Evolutionary conservation across 306 rosid genomes (phyloP).

Genomic region (Astragalus membranaceus): DNA sequence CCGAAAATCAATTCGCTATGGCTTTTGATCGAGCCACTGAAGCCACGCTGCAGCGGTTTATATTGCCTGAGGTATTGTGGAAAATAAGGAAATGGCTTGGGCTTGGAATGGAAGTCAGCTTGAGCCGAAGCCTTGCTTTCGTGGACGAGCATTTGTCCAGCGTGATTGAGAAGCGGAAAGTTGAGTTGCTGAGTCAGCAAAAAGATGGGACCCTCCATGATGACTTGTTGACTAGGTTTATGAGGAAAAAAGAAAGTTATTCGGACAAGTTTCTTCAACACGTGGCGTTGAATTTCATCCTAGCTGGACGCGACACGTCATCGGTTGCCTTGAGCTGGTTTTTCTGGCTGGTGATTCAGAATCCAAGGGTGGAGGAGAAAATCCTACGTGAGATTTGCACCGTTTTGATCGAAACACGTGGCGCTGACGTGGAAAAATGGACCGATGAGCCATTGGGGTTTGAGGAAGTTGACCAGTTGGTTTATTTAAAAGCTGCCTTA

Average conservation of each 20-base stretch:
- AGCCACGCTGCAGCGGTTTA: slow-evolving; percentile 77
- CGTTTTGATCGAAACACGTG: slow-evolving; percentile 68
- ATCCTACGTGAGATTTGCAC: slow-evolving; percentile 51
- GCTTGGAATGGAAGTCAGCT: slow-evolving; percentile 78
- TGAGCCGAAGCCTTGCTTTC: slow-evolving; percentile 72
- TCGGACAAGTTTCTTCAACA: slow-evolving; percentile 63
- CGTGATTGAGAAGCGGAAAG: slow-evolving; percentile 72
- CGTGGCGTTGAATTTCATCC: slow-evolving; percentile 87
- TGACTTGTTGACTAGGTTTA: slow-evolving; percentile 74
- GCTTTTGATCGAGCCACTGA: slow-evolving; percentile 89
- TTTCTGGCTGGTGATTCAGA: slow-evolving; percentile 64
- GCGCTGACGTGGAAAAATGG: slow-evolving; percentile 37
- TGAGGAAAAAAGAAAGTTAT: slow-evolving; percentile 78
- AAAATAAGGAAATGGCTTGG: slow-evolving; percentile 76
- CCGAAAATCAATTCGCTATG: slow-evolving; percentile 52
- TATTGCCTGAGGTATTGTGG: slow-evolving; percentile 72
- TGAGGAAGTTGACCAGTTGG: slow-evolving; percentile 76
- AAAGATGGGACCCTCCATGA: slow-evolving; percentile 64
- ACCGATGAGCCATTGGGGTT: slow-evolving; percentile 57
- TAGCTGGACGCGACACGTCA: slow-evolving; percentile 97
- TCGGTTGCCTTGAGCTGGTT: slow-evolving; percentile 79
- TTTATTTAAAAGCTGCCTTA: slow-evolving; percentile 66
- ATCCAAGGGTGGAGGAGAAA: slow-evolving; percentile 59
- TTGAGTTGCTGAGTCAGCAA: slow-evolving; percentile 58
- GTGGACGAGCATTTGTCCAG: slow-evolving; percentile 64